Conservation (phyloP, 495 filamentous ascomycete genomes). For the Aspergillus sclerotiicarbonarius region DNA sequence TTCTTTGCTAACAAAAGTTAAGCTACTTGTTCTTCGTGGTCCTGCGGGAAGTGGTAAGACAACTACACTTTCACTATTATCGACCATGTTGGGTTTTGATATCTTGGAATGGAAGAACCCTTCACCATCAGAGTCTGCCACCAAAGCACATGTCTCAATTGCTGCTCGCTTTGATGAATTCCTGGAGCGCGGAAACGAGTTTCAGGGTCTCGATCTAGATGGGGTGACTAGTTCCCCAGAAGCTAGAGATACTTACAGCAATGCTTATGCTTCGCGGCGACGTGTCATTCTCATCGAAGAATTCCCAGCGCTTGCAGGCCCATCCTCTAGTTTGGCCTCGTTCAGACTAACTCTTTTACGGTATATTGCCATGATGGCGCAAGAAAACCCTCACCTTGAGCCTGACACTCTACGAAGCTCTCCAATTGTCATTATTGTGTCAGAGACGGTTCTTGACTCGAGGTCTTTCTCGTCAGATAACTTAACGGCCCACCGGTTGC, state of each 20-base stretch:
- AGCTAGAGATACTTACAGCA: background rate
- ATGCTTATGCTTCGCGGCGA: constrained; percentile 23
- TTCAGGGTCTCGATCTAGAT: constrained; percentile 66
- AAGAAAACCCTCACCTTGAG: constrained; percentile 32
- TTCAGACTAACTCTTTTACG: constrained; percentile 75
- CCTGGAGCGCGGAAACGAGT: constrained; percentile 71
- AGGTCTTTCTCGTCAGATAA: constrained; percentile 76
- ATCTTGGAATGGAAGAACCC: constrained; percentile 93
- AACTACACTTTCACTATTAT: constrained; percentile 73
- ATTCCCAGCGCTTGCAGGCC: constrained; percentile 79
- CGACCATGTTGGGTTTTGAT: constrained; percentile 66
- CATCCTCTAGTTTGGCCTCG: constrained; percentile 62
- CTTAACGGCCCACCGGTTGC: constrained; percentile 83
- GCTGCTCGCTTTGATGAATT: constrained; percentile 88
- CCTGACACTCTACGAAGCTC: constrained; percentile 41
- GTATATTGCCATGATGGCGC: constrained; percentile 58
- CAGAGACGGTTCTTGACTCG: constrained; percentile 78
- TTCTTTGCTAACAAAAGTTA: constrained; percentile 37
- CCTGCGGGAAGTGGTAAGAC: constrained; percentile 94
- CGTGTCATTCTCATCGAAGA: constrained; percentile 87
- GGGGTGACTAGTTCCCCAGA: background rate
- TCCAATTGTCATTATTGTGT: constrained; percentile 85
- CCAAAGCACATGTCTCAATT: constrained; percentile 61
- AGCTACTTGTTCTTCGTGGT: constrained; percentile 81
- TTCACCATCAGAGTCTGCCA: constrained; percentile 50